phyloP scores from a whole-genome alignment of 192 early-diverging fungal species.

The Rhizoclosmatium sp. region DNA sequence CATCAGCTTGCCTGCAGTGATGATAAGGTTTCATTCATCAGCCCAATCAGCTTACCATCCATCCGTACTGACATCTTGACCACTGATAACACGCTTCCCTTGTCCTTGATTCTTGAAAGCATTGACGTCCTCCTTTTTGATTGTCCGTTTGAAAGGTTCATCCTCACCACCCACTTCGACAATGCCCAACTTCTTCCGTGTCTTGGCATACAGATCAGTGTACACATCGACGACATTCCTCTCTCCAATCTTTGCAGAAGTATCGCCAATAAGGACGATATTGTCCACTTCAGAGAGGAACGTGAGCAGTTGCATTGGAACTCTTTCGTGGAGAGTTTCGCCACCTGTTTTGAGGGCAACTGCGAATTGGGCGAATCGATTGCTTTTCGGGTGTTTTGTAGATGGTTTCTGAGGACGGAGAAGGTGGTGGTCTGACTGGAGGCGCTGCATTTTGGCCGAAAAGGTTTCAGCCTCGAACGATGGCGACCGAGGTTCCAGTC shows the following conservation, averaged over 20 bases:
- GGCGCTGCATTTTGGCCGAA: no score
- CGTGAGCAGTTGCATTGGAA: conserved; percentile 57
- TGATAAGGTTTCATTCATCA: background rate
- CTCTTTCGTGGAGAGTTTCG: conserved; percentile 51
- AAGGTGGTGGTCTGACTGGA: no score
- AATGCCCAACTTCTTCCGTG: conserved; percentile 6
- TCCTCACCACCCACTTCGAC: background rate
- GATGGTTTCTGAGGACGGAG: no score
- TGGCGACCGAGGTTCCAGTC: no score
- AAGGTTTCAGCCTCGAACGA: no score
- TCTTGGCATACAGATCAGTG: conserved; percentile 43
- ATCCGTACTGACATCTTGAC: conserved; percentile 9
- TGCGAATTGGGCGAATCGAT: conserved; percentile 41
- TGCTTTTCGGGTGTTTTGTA: no score
- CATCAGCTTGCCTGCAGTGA: conserved; percentile 46
- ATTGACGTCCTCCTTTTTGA: background rate
- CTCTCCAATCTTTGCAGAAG: conserved; percentile 51
- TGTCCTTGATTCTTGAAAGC: background rate
- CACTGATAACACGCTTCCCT: background rate
- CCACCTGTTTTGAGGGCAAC: conserved; percentile 59
- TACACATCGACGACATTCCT: conserved; percentile 57
- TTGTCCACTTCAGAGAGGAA: conserved; percentile 49
- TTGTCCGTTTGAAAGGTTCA: background rate
- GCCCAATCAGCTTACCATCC: background rate
- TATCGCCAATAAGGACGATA: conserved; percentile 62